A percentile compares a stretch with the other conserved stretches of the same genome.
These are phyloP conservation scores for Trypanosomatidae sp. DNA, from an alignment of 208 protist species.

Conservation along the genomic window DNA sequence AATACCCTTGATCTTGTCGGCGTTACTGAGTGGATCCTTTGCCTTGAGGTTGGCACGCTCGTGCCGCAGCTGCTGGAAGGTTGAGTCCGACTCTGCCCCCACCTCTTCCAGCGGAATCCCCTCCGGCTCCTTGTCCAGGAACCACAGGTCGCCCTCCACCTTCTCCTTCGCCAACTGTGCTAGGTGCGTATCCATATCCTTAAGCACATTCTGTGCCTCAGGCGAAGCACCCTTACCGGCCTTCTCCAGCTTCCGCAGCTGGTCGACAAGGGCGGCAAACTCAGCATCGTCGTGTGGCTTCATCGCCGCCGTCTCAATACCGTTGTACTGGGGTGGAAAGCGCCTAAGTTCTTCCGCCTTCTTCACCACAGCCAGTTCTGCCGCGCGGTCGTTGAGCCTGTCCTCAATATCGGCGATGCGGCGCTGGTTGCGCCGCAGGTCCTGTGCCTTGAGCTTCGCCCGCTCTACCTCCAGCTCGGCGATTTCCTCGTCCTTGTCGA, in stretches of 20 bases:
- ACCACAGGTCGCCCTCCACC: conserved; percentile 68
- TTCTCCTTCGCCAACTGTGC: conserved; percentile 52
- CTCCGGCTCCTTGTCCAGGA: conserved; percentile 70
- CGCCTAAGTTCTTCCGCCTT: conserved; percentile 56
- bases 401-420: conserved; percentile 65
- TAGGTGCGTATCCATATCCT: conserved; percentile 47
- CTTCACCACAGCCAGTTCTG: conserved; percentile 58
- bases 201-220: conserved; percentile 35
- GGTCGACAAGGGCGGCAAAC: conserved; percentile 55
- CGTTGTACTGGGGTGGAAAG: conserved; percentile 52
- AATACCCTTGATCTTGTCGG: conserved; percentile 45
- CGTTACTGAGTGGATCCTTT: conserved; percentile 53
- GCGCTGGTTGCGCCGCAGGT: conserved; percentile 58
- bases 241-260: conserved; percentile 51
- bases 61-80: conserved; percentile 43
- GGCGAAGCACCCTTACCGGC: conserved; percentile 22
- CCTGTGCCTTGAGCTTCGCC: conserved; percentile 66
- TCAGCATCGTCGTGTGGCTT: conserved; percentile 56
- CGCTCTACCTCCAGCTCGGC: conserved; percentile 66
- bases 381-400: conserved; percentile 59
- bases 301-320: conserved; percentile 54
- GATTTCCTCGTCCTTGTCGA: conserved; percentile 69
- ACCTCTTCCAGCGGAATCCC: conserved; percentile 68
- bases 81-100: conserved; percentile 39
- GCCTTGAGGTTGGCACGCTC: conserved; percentile 65